Evolutionary conservation across 768 basidiomycete species (phyloP), one percentile per base, ranked within the genome.

Genomic region (Suillus alpinus): DNA sequence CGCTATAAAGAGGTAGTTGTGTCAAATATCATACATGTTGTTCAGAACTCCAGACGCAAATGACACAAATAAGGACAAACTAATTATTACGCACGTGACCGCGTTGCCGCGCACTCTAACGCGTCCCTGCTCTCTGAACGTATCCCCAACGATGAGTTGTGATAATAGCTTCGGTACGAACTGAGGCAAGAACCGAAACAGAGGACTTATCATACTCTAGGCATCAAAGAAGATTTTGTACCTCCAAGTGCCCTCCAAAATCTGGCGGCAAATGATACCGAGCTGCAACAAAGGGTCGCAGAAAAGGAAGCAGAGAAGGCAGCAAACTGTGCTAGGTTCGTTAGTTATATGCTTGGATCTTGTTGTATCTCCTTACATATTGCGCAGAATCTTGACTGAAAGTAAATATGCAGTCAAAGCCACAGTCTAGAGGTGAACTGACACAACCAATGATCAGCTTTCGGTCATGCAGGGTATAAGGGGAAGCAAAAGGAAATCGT

Each of bases 401-500:
- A 63, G 72, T 73, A 46, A n/a, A 69, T 51, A 41, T 26, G 26
- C 2, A 14, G 18, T 49, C 20, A n/a, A 29, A 7, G 26, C 0
- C 26, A 36, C 44, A 56, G 44, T 44, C 13, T 20, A 18, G 13
- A 12, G 34, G 26, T 47, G 26, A 10, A 55, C 32, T 37, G 6
- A 49, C 39, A n/a, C 26, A 2, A 44, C 5, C 10, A 18, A 37
- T n/a, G 40, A 29, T 32, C 57, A 92, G 91, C 82, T 20, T 94
- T 94, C 62, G 85, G 87, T 2, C 86, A 91, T 69, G 63, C 76
- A 0, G 79, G 68, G 4, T 94, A 86, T 68, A 89, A 86, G 73
- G 92, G 91, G 39, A 86, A 89, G 66, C 92, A 94, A 75, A 81
- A 84, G 63, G 85, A 87, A 61, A 87, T 94, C 20, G 81, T 93